Evolutionary conservation across 345 rosid genomes (phyloP).

Genomic region (Reutealis trisperma): DNA sequence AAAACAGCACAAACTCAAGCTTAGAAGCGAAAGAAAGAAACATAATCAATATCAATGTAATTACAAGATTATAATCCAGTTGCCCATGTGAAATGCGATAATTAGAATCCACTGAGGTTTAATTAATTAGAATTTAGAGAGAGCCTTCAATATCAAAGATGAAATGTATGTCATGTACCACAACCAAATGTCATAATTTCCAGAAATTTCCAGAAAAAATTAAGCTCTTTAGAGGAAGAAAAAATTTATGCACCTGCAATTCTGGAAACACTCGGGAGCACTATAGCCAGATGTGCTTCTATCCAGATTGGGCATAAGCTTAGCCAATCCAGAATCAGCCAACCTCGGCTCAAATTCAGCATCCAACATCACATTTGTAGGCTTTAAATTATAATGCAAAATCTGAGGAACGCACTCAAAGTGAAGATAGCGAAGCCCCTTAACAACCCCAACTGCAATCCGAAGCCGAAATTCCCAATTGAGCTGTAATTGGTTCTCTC

Average conservation of each 20-base stretch:
- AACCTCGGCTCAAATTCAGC: conserved; percentile 82
- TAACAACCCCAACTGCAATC: conserved; percentile 85
- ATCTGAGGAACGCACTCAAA: conserved; percentile 61
- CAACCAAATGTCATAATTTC: neutral
- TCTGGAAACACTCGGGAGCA: conserved; percentile 78
- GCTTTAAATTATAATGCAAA: conserved; percentile 84
- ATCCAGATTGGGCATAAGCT: conserved; percentile 59
- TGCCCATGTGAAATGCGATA: neutral
- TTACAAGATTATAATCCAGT: neutral
- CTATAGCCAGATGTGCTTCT: conserved; percentile 50
- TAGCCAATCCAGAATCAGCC: conserved; percentile 75
- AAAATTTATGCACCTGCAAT: conserved; percentile 57
- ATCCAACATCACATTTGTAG: conserved; percentile 88
- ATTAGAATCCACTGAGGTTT: neutral
- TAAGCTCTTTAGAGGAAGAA: neutral
- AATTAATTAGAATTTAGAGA: neutral
- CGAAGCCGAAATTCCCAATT: conserved; percentile 84
- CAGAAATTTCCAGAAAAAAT: neutral
- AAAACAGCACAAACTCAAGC: neutral
- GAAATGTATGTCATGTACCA: neutral
- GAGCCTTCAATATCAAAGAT: neutral
- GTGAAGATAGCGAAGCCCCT: conserved; percentile 87
- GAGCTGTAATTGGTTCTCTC: conserved; percentile 63
- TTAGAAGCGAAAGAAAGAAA: neutral
- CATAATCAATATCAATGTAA: neutral